Conservation (phyloP, 257 asterid genomes). For the Sherardia arvensis region DNA sequence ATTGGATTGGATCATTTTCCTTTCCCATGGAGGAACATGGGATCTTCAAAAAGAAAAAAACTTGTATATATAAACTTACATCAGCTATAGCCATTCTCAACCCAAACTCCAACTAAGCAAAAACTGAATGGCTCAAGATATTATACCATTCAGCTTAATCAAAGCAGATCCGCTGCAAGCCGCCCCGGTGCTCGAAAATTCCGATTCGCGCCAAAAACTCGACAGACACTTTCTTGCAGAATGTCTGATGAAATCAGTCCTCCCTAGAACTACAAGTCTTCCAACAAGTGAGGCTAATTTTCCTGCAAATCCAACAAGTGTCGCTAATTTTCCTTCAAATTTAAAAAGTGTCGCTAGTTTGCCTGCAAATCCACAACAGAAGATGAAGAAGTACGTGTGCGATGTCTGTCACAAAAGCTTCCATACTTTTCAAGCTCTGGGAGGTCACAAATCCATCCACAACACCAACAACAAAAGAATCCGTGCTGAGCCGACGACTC, state of each 20-base stretch:
- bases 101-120: neutral
- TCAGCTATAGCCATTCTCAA: neutral
- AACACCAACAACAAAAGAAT: neutral
- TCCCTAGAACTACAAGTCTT: neutral
- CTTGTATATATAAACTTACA: too few species aligned
- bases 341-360: neutral
- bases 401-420: neutral
- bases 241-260: neutral
- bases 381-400: neutral
- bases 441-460: neutral
- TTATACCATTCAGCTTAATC: neutral
- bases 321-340: too few species aligned
- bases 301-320: neutral
- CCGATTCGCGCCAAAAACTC: neutral
- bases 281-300: neutral
- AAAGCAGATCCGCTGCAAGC: neutral
- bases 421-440: neutral
- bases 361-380: neutral
- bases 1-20: neutral
- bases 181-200: too few species aligned
- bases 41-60: neutral
- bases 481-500: neutral
- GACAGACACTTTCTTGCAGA: neutral
- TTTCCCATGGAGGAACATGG: neutral
- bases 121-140: neutral